These are phyloP conservation scores for Pyrus hybrid DNA, from an alignment of 331 rosid species.

Conservation along the genomic window DNA sequence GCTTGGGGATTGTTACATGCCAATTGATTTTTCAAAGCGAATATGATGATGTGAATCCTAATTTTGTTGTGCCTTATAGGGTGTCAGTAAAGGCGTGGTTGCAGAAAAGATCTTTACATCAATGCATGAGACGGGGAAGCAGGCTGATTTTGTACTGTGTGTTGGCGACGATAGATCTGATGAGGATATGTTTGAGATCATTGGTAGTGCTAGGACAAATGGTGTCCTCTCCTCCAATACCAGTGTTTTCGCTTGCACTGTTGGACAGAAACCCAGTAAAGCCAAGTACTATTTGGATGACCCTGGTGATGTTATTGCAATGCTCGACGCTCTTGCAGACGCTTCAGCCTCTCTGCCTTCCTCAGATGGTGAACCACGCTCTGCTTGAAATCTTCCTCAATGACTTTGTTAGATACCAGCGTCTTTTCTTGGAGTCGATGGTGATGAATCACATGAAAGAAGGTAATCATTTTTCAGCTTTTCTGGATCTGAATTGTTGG, in stretches of 20 bases:
- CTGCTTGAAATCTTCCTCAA: slow-evolving; percentile 19
- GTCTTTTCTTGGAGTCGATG: background rate
- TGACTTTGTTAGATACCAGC: slow-evolving; percentile 1
- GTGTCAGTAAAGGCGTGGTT: slow-evolving; percentile 46
- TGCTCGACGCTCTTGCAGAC: slow-evolving; percentile 48
- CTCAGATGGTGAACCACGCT: slow-evolving; percentile 15
- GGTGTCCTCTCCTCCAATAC: slow-evolving; percentile 30
- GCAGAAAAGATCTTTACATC: slow-evolving; percentile 43
- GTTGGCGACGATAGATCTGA: slow-evolving; percentile 52
- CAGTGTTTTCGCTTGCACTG: slow-evolving; percentile 41
- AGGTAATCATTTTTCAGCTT: background rate
- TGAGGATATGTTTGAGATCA: slow-evolving; percentile 47
- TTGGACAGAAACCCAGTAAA: slow-evolving; percentile 54
- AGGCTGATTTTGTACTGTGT: slow-evolving; percentile 43
- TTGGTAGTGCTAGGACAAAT: slow-evolving; percentile 26
- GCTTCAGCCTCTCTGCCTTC: slow-evolving; percentile 31
- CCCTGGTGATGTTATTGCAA: slow-evolving; percentile 36
- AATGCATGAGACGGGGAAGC: slow-evolving; percentile 35
- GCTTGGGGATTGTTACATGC: background rate
- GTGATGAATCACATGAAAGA: slow-evolving; percentile 2
- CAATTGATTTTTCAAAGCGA: background rate
- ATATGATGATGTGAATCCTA: slow-evolving; percentile 6
- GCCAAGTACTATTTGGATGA: slow-evolving; percentile 53
- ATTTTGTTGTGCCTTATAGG: slow-evolving; percentile 19
- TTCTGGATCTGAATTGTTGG: background rate